Evolutionary conservation across 208 protist genomes (phyloP).

Genomic region (Leptomonas seymouri): DNA sequence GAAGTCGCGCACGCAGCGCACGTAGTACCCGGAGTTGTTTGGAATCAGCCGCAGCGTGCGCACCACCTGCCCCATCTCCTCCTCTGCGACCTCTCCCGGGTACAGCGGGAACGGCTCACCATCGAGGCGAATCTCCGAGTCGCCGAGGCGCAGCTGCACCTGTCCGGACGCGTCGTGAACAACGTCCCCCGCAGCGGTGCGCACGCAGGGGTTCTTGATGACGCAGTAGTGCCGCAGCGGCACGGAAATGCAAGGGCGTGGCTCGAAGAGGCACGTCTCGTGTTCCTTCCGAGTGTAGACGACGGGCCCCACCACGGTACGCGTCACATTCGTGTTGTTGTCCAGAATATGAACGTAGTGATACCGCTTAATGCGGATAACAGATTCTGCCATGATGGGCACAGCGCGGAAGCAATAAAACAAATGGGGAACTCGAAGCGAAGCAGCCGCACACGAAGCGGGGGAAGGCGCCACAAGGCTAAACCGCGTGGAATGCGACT

Average conservation of each 20-base stretch:
- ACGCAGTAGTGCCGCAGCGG: slow-evolving; percentile 75
- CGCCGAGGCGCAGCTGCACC: slow-evolving; percentile 87
- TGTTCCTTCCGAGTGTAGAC: slow-evolving; percentile 94
- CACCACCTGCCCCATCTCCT: slow-evolving; percentile 37
- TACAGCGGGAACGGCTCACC: slow-evolving; percentile 94
- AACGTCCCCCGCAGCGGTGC: slow-evolving; percentile 38
- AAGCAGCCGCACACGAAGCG: no score
- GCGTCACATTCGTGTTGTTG: slow-evolving; percentile 93
- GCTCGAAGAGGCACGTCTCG: slow-evolving; percentile 91
- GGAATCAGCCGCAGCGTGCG: slow-evolving; percentile 79
- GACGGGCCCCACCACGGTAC: slow-evolving; percentile 83
- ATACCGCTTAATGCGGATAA: slow-evolving; percentile 92
- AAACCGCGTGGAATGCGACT: no score
- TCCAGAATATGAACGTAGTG: slow-evolving; percentile 96
- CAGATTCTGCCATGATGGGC: slow-evolving; percentile 36
- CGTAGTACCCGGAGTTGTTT: slow-evolving; percentile 81
- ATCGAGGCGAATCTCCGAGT: slow-evolving; percentile 91
- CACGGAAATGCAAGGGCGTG: slow-evolving; percentile 69
- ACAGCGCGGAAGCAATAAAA: background rate
- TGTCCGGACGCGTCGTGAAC: slow-evolving; percentile 70
- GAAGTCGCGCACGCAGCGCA: slow-evolving; percentile 87
- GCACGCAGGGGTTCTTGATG: slow-evolving; percentile 69
- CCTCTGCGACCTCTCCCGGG: slow-evolving; percentile 81
- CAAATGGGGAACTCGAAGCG: no score
- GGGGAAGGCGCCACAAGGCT: no score